Evolutionary conservation across 495 filamentous ascomycete species (phyloP).

Genomic region (Cercophora samala): DNA sequence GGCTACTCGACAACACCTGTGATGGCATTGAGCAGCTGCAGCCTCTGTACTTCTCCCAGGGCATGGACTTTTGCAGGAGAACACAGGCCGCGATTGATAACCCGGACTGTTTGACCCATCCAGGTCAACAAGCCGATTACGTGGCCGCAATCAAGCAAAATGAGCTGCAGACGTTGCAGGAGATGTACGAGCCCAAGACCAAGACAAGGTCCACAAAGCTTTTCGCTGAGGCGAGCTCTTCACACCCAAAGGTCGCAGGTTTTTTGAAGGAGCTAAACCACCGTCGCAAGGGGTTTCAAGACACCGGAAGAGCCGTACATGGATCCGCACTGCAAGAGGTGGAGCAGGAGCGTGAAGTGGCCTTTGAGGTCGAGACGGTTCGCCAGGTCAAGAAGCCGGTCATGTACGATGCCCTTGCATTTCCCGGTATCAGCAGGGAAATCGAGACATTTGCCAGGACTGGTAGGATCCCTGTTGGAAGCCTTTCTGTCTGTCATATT

Average conservation of each 20-base stretch:
- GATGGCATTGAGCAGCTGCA: conserved; percentile 51
- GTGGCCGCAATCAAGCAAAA: conserved; percentile 31
- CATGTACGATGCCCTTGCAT: conserved; percentile 25
- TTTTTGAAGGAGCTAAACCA: conserved; percentile 35
- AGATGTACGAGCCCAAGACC: conserved; percentile 34
- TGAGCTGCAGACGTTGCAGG: conserved; percentile 37
- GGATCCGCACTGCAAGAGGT: conserved; percentile 50
- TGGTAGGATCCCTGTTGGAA: conserved; percentile 27
- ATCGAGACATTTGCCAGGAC: conserved; percentile 29
- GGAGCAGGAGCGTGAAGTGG: conserved; percentile 51
- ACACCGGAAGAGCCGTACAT: conserved; percentile 36
- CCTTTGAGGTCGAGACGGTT: conserved; percentile 48
- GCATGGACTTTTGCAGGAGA: conserved; percentile 52
- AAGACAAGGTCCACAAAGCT: conserved; percentile 8
- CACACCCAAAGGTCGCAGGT: conserved; percentile 22
- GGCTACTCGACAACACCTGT: conserved; percentile 63
- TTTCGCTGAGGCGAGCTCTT: conserved; percentile 9
- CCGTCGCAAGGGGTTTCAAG: conserved; percentile 32
- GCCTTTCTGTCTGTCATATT: conserved; percentile 25
- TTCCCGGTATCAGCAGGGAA: conserved; percentile 34
- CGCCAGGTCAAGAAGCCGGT: conserved; percentile 44
- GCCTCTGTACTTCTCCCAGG: conserved; percentile 56
- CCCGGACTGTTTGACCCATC: conserved; percentile 19
- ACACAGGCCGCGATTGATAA: conserved; percentile 32
- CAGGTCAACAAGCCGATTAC: conserved; percentile 18